phyloP scores from a whole-genome alignment of 2,329 filamentous ascomycete species.

The Ophiostoma pallidulum region DNA sequence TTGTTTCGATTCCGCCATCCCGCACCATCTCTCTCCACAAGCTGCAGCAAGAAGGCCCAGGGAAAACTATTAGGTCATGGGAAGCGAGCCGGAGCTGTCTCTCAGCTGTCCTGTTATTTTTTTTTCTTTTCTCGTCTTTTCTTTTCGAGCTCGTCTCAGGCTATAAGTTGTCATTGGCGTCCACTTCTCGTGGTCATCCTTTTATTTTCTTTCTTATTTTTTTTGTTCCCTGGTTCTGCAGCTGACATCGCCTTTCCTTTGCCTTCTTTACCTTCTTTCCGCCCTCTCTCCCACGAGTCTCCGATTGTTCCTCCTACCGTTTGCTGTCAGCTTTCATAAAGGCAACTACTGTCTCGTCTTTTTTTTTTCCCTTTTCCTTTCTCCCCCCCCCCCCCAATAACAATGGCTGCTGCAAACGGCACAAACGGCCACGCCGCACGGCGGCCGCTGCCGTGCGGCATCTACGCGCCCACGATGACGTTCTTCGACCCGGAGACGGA shows the following conservation, averaged over 20 bases:
- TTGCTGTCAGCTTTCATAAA: too few relatives aligned
- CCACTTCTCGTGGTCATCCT: neutral
- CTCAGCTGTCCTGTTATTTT: too few relatives aligned
- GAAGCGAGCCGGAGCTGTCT: too few relatives aligned
- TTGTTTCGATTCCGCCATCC: too few relatives aligned
- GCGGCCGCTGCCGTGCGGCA: constrained; percentile 63
- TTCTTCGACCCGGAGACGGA: constrained; percentile 81
- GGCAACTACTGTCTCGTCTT: neutral
- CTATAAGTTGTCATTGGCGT: neutral
- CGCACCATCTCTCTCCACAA: neutral
- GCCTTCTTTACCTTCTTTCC: too few relatives aligned
- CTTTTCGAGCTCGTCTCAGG: too few relatives aligned
- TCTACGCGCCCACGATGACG: constrained; percentile 84
- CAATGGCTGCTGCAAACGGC: constrained; percentile 28
- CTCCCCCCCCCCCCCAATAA: too few relatives aligned
- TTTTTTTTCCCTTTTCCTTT: constrained; percentile 5
- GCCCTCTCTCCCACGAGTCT: too few relatives aligned
- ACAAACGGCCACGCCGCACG: constrained; percentile 29
- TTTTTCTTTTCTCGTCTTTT: too few relatives aligned
- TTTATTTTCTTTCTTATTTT: constrained; percentile 16
- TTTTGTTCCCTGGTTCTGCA: neutral
- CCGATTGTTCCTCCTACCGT: too few relatives aligned
- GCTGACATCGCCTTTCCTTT: neutral
- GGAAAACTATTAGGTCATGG: neutral
- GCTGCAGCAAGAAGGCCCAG: neutral